A percentile compares a stretch with the other conserved stretches of the same genome.
Evolutionary conservation across 495 filamentous ascomycete genomes (phyloP).

Genomic region (Paragyromitra xinjiangensis): DNA sequence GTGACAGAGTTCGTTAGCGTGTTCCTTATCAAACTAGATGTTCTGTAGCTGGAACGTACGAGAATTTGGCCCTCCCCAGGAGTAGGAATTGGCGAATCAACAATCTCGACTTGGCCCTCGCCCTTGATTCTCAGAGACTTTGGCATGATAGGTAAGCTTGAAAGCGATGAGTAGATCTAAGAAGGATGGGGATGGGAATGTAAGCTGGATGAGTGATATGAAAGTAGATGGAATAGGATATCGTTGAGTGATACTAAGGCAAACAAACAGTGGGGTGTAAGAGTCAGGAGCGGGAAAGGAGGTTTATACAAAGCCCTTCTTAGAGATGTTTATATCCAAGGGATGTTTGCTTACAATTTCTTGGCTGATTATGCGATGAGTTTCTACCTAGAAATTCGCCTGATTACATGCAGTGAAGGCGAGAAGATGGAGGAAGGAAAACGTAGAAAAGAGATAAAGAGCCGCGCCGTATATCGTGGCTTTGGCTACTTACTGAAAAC

Average conservation of each 20-base stretch:
- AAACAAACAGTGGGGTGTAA: background rate
- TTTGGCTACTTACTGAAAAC: background rate
- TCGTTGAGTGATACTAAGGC: background rate
- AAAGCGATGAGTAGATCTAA: too few species aligned
- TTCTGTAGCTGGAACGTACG: background rate
- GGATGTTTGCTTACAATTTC: background rate
- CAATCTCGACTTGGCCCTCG: constrained; percentile 14
- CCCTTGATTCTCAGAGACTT: constrained; percentile 23
- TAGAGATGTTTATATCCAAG: background rate
- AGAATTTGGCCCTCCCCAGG: constrained; percentile 6
- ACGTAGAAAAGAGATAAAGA: background rate
- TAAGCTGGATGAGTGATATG: background rate
- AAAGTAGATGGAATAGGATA: background rate
- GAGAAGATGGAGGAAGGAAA: background rate
- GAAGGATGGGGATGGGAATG: background rate
- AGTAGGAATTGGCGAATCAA: constrained; percentile 16
- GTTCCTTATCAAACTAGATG: background rate
- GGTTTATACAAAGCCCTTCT: background rate
- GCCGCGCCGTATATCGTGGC: background rate
- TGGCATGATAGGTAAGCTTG: background rate
- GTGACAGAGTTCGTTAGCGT: background rate
- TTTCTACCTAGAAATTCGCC: background rate
- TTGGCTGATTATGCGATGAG: background rate
- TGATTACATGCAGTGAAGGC: background rate
- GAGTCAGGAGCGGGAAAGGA: background rate